Evolutionary conservation across 1,284 basidiomycete genomes (phyloP), one percentile per base, ranked within the genome.

Genomic region (Ustilago xerochloae): DNA sequence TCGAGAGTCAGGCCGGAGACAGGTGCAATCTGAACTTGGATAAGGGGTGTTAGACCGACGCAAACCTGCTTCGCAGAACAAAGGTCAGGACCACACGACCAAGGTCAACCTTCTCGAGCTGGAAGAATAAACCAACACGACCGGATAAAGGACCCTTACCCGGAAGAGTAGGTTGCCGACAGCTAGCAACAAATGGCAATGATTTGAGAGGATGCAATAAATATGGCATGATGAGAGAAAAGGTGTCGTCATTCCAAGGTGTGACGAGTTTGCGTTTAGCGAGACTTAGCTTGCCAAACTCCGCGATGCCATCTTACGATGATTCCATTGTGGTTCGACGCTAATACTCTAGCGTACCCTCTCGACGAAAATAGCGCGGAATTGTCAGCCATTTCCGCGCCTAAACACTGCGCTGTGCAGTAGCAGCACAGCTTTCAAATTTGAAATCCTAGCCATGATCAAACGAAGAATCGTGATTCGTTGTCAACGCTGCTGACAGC

Each of bases 211-310:
- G 38, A 41, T 8, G 38, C 38, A 24, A 18, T 12, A 13, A 8
- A 20, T n/a, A n/a, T n/a, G 38, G 41, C 22, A 43, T 15, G 8
- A 3, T 5, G 22, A 43, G 41, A 9, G 22, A 13, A 18, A 26
- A 43, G 35, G 41, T 65, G 51, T 50, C 59, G 59, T 68, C 65
- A 68, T 68, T n/a, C 45, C 46, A 53, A 43, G 20, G 12, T 20
- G 22, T 13, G 41, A 26, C 20, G 7, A n/a, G 6, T 9, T 20
- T 10, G 6, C 20, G 41, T 24, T 10, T 43, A 26, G 41, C 22
- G 41, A 43, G 13, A 24, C 22, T 15, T 22, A 26, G 41, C 22
- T 43, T 6, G 8, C 7, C 22, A 24, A 43, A 43, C 41, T 24
- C 24, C 41, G 24, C 22, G 12, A 43, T 24, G 8, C 4, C 0